These are phyloP conservation scores for Globomyces pollinis-pini DNA, from an alignment of 192 early-diverging fungal species.

Conservation along the genomic window DNA sequence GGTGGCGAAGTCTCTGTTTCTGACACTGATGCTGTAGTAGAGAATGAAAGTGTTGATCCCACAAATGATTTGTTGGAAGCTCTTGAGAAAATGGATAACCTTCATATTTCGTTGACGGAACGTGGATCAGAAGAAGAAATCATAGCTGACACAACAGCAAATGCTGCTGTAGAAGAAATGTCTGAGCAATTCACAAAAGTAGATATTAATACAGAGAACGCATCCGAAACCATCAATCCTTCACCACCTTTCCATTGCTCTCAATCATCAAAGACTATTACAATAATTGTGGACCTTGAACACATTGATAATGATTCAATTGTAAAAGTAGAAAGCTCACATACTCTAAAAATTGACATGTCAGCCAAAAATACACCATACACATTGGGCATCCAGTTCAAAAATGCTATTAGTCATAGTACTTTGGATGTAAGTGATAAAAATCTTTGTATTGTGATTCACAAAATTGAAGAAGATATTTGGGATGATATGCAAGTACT, in stretches of 20 bases:
- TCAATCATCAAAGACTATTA: background rate
- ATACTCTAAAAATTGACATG: too few species aligned
- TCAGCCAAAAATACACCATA: background rate
- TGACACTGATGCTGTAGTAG: background rate
- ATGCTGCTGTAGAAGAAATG: background rate
- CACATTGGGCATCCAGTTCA: background rate
- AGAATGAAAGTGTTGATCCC: background rate
- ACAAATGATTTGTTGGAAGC: background rate
- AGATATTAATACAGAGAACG: background rate
- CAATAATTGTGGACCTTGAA: too few species aligned
- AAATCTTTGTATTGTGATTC: background rate
- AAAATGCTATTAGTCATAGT: background rate
- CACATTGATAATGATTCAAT: too few species aligned
- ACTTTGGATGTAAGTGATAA: background rate
- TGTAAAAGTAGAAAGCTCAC: too few species aligned
- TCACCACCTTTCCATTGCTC: background rate
- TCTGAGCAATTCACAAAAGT: background rate
- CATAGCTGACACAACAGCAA: background rate
- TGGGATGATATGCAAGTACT: background rate
- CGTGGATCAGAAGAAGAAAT: background rate
- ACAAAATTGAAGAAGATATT: background rate
- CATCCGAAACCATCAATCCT: background rate
- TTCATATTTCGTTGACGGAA: background rate
- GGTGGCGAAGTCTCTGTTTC: background rate
- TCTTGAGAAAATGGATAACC: background rate